Evolutionary conservation across 108 stramenopile genomes (phyloP), one percentile per base, ranked within the genome.

Genomic region (Pseudonitzschia pungens): DNA sequence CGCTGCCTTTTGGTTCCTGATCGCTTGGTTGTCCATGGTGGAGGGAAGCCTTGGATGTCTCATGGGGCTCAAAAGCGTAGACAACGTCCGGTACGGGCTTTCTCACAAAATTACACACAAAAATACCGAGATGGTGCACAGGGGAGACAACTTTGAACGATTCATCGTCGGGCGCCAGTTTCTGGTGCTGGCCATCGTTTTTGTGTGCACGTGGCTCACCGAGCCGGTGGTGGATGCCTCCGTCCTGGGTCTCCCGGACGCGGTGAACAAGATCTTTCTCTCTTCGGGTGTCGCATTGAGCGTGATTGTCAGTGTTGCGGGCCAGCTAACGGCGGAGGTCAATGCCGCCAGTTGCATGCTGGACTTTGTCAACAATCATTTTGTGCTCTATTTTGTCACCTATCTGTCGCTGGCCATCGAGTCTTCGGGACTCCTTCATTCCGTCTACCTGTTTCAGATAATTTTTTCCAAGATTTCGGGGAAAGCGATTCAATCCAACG

Each of bases 351-450:
- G 52, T 40, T 75, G 84, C 69, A 86, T 87, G 89, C 81, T 90
- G 40, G 89, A 90, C 69, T 90, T 75, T 80, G 87, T 91, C 87
- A 88, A 91, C 81, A 87, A 82, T 67, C 79, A 78, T 76, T 86
- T 86, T 53, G 74, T 73, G 52, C 63, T 79, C 26, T 91, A 58
- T 45, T 79, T 83, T 59, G 84, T 89, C 29, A 68, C 81, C 29
- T 85, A 84, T 36, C 65, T 84, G 11, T 78, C 90, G 15, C 59
- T 87, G 65, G 77, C 65, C 32, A 78, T 89, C 36, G 89, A 89
- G 69, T 73, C 48, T 24, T 89, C 85, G 20, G 89, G 89, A 1
- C 29, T 90, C 31, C 75, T 87, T 53, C 89, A 90, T 73, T 74
- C 76, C 5, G 70, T 76, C n/a, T 87, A 90, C 55, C 43, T 90